Conservation (phyloP, 1,139 yeast genomes). For the Yamadazyma oceani region DNA sequence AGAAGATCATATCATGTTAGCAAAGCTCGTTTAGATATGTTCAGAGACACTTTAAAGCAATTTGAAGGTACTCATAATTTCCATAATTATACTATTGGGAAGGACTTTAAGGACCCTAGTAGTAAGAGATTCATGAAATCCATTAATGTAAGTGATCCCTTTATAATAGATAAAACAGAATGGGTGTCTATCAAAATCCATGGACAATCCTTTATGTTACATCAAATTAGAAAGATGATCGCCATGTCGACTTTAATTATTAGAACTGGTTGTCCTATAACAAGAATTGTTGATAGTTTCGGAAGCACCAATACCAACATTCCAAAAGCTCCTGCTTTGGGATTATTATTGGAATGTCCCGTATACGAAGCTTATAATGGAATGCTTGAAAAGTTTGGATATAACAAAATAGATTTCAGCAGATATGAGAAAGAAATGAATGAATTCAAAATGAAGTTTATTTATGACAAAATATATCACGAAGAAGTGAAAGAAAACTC, state of each 20-base stretch:
- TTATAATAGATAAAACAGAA: conserved; percentile 88
- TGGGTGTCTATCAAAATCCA: conserved; percentile 96
- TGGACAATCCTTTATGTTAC: conserved; percentile 98
- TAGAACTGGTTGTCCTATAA: conserved; percentile 80
- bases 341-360: conserved; percentile 85
- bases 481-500: conserved; percentile 88
- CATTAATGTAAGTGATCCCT: conserved; percentile 83
- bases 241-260: conserved; percentile 89
- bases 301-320: conserved; percentile 74
- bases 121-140: conserved; percentile 80
- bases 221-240: conserved; percentile 97
- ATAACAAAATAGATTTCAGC: conserved; percentile 71
- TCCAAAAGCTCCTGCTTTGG: conserved; percentile 98
- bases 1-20: conserved; percentile 73
- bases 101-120: conserved; percentile 81
- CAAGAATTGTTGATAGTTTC: conserved; percentile 78
- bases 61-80: conserved; percentile 91
- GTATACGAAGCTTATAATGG: conserved; percentile 85
- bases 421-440: conserved; percentile 71
- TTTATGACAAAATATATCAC: conserved; percentile 86
- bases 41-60: conserved; percentile 67
- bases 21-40: conserved; percentile 54
- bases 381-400: conserved; percentile 73
- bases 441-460: conserved; percentile 80
- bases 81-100: conserved; percentile 93